Conservation (phyloP, 805 yeast genomes). For the Candida tallmaniae region DNA sequence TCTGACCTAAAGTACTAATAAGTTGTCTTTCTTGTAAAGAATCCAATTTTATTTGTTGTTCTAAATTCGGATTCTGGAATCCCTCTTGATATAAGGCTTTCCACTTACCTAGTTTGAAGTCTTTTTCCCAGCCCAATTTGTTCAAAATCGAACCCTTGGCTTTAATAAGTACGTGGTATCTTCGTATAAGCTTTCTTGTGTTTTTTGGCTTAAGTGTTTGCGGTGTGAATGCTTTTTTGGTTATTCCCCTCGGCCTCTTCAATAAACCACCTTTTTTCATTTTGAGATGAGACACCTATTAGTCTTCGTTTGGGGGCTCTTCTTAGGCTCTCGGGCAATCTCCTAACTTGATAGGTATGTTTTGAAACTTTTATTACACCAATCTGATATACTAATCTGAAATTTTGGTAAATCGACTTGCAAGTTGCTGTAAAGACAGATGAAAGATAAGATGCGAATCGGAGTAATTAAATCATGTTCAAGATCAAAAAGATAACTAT, state of each 20-base stretch:
- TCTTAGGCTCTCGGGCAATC: no score
- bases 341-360: no score
- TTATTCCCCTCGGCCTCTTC: constrained; percentile 28
- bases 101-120: constrained; percentile 7
- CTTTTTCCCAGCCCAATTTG: constrained; percentile 18
- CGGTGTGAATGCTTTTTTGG: constrained; percentile 30
- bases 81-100: constrained; percentile 7
- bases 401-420: no score
- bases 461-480: no score
- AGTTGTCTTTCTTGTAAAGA: constrained; percentile 13
- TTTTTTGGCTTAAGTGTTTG: constrained; percentile 57
- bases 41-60: constrained; percentile 6
- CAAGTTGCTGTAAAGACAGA: no score
- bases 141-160: constrained; percentile 40
- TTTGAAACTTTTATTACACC: no score
- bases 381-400: no score
- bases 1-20: constrained; percentile 39
- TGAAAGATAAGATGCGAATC: no score
- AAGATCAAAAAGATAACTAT: no score
- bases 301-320: no score
- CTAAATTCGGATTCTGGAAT: background rate
- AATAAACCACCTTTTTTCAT: constrained; percentile 21
- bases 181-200: constrained; percentile 71
- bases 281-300: background rate
- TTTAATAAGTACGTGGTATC: constrained; percentile 70